Percentiles rank a stretch among this genome's conserved stretches.
phyloP scores from a whole-genome alignment of 176 grass and related monocot genomes.

The Hordeum vulgare region MorexV3_pseudomolecules_assembly NC_058523.1:11267451-11267950 shows the following conservation, averaged over 20 bases:
- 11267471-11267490: conserved; percentile 81
- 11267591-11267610: conserved; percentile 51
- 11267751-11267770: conserved; percentile 77
- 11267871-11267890: neutral
- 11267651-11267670: conserved; percentile 80
- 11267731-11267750: conserved; percentile 80
- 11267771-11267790: conserved; percentile 18
- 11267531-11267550: conserved; percentile 40
- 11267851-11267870: too few relatives aligned
- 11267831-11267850: neutral
- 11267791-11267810: neutral
- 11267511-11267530: neutral
- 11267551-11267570: conserved; percentile 63
- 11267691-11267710: conserved; percentile 59
- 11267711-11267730: conserved; percentile 83
- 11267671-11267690: conserved; percentile 74
- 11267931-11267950: neutral
- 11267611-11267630: conserved; percentile 67
- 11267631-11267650: conserved; percentile 60
- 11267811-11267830: neutral
- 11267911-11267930: neutral
- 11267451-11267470: conserved; percentile 46
- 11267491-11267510: conserved; percentile 49
- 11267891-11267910: neutral
- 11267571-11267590: conserved; percentile 66